phyloP scores from a whole-genome alignment of 2,329 filamentous ascomycete genomes.

The Fusarium coffeatum region DNA sequence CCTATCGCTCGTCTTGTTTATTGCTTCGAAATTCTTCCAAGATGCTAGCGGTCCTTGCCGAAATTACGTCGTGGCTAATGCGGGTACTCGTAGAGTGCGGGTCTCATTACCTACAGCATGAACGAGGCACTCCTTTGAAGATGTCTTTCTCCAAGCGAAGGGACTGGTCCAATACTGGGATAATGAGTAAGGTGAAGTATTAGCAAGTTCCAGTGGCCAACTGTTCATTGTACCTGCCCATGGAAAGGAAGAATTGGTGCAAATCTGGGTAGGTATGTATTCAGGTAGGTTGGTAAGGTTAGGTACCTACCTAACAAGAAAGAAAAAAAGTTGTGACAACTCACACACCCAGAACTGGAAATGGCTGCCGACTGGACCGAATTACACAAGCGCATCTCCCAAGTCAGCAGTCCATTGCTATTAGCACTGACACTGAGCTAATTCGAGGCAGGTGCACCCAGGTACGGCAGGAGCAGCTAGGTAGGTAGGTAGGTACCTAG shows the following conservation, averaged over 20 bases:
- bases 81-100: constrained; percentile 41
- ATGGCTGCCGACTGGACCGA: constrained; percentile 20
- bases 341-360: constrained; percentile 24
- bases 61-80: constrained; percentile 47
- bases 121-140: constrained; percentile 12
- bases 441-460: constrained; percentile 11
- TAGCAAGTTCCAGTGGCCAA: constrained; percentile 26
- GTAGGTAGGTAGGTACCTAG: neutral
- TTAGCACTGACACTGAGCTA: constrained; percentile 15
- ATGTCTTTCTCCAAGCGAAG: neutral
- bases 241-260: constrained; percentile 15
- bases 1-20: constrained; percentile 17
- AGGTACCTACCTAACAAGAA: neutral
- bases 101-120: constrained; percentile 45
- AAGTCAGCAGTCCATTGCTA: neutral
- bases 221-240: constrained; percentile 7
- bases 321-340: constrained; percentile 16
- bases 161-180: neutral
- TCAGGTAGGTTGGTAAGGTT: neutral
- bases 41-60: constrained; percentile 37
- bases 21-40: constrained; percentile 29
- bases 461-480: neutral
- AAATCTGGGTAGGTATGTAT: neutral
- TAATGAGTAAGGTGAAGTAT: constrained; percentile 8
- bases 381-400: constrained; percentile 5